These are phyloP conservation scores for Talaromyces sp. DNA, from an alignment of 2,329 filamentous ascomycete species.

Conservation along the genomic window DNA sequence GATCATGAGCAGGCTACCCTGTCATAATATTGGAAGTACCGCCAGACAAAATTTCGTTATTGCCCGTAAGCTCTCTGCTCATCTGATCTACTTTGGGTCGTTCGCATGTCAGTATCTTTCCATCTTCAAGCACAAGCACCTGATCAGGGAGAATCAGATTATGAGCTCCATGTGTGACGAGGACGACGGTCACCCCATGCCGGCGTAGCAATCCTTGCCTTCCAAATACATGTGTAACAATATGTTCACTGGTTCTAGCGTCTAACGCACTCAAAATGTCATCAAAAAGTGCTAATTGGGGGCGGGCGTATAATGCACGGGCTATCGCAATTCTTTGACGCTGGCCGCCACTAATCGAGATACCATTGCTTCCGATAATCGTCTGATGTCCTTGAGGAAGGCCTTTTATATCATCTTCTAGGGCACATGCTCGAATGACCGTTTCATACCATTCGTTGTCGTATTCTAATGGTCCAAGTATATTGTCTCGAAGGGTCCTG, in stretches of 20 bases:
- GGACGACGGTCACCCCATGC: background rate
- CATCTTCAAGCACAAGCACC: slow-evolving; percentile 4
- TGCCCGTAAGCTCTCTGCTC: background rate
- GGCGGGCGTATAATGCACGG: slow-evolving; percentile 74
- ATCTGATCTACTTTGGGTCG: background rate
- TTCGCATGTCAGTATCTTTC: background rate
- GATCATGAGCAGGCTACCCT: background rate
- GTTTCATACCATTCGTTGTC: slow-evolving; percentile 10
- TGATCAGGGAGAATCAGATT: slow-evolving; percentile 1
- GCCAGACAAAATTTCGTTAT: background rate
- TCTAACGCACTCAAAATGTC: slow-evolving; percentile 87
- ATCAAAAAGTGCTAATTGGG: slow-evolving; percentile 66
- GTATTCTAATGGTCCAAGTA: background rate
- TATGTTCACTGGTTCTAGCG: slow-evolving; percentile 47
- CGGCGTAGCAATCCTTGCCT: slow-evolving; percentile 1
- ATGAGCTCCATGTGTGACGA: background rate
- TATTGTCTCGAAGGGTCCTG: background rate
- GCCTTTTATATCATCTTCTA: slow-evolving; percentile 7
- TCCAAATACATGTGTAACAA: slow-evolving; percentile 12
- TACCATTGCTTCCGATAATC: slow-evolving; percentile 63
- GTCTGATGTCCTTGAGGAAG: slow-evolving; percentile 74
- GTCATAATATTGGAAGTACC: background rate
- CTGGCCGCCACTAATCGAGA: slow-evolving; percentile 77
- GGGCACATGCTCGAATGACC: background rate
- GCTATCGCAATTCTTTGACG: slow-evolving; percentile 78